These are phyloP conservation scores for Phytophthora ohioensis DNA, from an alignment of 352 stramenopile genomes.

Conservation along the genomic window DNA sequence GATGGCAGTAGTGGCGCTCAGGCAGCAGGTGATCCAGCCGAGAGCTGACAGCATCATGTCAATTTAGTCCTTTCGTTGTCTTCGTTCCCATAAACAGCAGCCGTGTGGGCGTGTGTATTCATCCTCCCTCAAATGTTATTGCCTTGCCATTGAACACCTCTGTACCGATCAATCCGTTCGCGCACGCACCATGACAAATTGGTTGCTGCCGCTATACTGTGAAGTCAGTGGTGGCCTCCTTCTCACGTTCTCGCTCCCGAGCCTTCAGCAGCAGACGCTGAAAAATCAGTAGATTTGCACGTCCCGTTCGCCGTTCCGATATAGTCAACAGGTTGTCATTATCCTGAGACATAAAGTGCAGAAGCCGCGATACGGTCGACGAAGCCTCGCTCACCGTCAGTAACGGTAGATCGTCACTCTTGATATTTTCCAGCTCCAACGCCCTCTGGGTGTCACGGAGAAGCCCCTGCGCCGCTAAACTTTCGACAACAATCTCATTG, in stretches of 20 bases:
- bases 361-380: slow-evolving; percentile 45
- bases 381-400: slow-evolving; percentile 49
- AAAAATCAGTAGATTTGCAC: slow-evolving; percentile 57
- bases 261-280: slow-evolving; percentile 64
- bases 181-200: slow-evolving; percentile 2
- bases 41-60: slow-evolving; percentile 27
- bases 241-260: slow-evolving; percentile 50
- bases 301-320: slow-evolving; percentile 52
- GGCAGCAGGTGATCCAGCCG: slow-evolving; percentile 27
- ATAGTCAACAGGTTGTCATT: slow-evolving; percentile 42
- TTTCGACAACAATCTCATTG: slow-evolving; percentile 72
- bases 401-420: slow-evolving; percentile 45
- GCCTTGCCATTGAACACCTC: slow-evolving; percentile 13
- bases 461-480: slow-evolving; percentile 60
- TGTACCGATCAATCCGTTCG: slow-evolving; percentile 11
- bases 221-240: slow-evolving; percentile 45
- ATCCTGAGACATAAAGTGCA: slow-evolving; percentile 60
- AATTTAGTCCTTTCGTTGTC: slow-evolving; percentile 22
- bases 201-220: slow-evolving; percentile 41
- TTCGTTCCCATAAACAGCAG: slow-evolving; percentile 13
- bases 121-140: slow-evolving; percentile 24
- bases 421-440: slow-evolving; percentile 38
- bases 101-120: slow-evolving; percentile 31
- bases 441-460: slow-evolving; percentile 51
- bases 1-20: slow-evolving; percentile 31